These are phyloP conservation scores for Rhinocladiella mackenziei DNA, from an alignment of 2,329 filamentous ascomycete species.

Conservation along the genomic window DNA sequence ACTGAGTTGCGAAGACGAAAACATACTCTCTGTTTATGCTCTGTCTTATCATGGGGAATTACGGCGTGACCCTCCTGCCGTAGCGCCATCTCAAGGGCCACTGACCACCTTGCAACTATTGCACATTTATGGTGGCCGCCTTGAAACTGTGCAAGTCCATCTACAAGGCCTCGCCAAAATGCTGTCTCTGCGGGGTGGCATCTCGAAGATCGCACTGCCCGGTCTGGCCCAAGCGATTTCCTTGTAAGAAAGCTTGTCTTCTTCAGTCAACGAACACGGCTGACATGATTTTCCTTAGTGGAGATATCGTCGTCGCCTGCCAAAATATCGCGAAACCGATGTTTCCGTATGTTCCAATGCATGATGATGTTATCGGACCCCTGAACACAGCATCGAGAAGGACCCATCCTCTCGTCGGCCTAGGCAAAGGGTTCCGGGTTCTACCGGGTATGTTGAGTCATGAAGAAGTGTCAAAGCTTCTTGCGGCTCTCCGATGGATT, in stretches of 20 bases:
- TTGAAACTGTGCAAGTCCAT: slow-evolving; percentile 36
- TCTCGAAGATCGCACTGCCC: slow-evolving; percentile 36
- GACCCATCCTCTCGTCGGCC: slow-evolving; percentile 30
- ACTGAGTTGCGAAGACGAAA: slow-evolving; percentile 35
- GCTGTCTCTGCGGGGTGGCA: slow-evolving; percentile 37
- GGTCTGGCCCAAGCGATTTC: slow-evolving; percentile 38
- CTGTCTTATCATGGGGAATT: slow-evolving; percentile 34
- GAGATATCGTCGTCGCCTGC: slow-evolving; percentile 29
- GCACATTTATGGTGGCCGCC: slow-evolving; percentile 36
- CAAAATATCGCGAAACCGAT: slow-evolving; percentile 28
- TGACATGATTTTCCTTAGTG: slow-evolving; percentile 13
- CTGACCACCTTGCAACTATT: slow-evolving; percentile 38
- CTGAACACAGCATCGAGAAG: slow-evolving; percentile 28
- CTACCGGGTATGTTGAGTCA: slow-evolving; percentile 13
- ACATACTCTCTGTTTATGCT: slow-evolving; percentile 37
- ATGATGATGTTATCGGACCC: slow-evolving; percentile 22
- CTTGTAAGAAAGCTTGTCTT: slow-evolving; percentile 21
- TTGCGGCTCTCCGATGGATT: slow-evolving; percentile 34
- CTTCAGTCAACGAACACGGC: background rate
- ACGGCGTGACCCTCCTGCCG: slow-evolving; percentile 21
- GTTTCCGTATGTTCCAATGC: slow-evolving; percentile 29
- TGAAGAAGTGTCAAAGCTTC: slow-evolving; percentile 28
- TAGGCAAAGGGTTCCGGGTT: slow-evolving; percentile 29
- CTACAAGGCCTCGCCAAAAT: slow-evolving; percentile 36
- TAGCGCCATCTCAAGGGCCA: slow-evolving; percentile 35